Percentiles rank a stretch among this genome's conserved stretches.
Evolutionary conservation across 257 asterid species (phyloP).

Genomic region (Salvia miltiorrhiza): DNA sequence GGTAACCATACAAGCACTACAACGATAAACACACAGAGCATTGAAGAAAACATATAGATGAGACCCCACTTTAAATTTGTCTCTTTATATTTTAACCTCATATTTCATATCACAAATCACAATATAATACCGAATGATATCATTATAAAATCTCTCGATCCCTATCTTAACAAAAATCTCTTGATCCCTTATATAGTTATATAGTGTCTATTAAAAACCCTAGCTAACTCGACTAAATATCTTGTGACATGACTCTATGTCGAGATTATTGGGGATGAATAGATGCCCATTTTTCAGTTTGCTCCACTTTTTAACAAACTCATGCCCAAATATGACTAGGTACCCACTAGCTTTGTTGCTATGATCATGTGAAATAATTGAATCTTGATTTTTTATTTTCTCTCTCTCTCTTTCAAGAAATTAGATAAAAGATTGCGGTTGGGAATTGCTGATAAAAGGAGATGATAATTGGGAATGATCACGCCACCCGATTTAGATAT

Average conservation of each 20-base stretch:
- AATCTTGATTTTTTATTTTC: not conserved
- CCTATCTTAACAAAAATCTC: too few relatives aligned
- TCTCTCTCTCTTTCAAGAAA: not conserved
- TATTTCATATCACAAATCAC: not conserved
- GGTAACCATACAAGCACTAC: too few relatives aligned
- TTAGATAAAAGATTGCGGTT: not conserved
- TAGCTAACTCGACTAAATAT: not conserved
- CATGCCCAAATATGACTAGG: not conserved
- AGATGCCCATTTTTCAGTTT: slow-evolving; percentile 43
- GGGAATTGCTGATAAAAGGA: not conserved
- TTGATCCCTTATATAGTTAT: too few relatives aligned
- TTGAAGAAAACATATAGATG: not conserved
- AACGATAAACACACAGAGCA: not conserved
- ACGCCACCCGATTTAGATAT: not conserved
- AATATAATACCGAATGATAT: not conserved
- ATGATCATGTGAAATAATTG: not conserved
- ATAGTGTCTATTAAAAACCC: too few relatives aligned
- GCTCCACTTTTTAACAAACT: slow-evolving; percentile 30
- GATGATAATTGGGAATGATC: not conserved
- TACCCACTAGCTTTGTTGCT: not conserved
- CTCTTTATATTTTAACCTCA: not conserved
- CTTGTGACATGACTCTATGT: slow-evolving; percentile 14
- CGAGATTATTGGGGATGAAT: slow-evolving; percentile 45
- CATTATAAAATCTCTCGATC: too few relatives aligned
- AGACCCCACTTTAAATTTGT: not conserved